Conservation (phyloP, 768 basidiomycete genomes). For the Podaxis mareebaensis region DNA sequence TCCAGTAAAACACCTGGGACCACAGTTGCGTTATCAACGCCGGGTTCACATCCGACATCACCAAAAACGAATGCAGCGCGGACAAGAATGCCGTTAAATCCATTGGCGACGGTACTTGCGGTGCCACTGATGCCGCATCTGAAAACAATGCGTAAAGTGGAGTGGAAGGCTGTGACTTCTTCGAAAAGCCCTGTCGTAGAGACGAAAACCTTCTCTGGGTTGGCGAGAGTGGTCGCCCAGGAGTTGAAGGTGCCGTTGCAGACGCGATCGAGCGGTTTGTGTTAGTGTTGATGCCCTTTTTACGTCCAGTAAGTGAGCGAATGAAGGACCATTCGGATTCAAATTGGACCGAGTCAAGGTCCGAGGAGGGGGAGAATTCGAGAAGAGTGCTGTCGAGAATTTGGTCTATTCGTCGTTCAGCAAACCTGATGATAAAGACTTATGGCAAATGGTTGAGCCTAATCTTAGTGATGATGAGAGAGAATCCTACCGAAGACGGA, state of each 20-base stretch:
- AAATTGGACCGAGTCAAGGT: conserved; percentile 84
- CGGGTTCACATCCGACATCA: conserved; percentile 88
- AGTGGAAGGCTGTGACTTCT: conserved; percentile 39
- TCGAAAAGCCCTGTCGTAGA: conserved; percentile 63
- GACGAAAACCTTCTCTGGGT: conserved; percentile 61
- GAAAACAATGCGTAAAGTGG: conserved; percentile 53
- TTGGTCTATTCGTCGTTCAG: conserved; percentile 86
- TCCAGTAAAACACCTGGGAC: conserved; percentile 99
- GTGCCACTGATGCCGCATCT: conserved; percentile 35
- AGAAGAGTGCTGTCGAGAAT: conserved; percentile 82
- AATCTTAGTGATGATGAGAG: not conserved
- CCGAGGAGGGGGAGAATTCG: conserved; percentile 75
- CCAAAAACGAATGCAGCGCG: conserved; percentile 80
- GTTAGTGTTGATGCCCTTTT: conserved; percentile 39
- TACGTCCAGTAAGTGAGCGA: conserved; percentile 68
- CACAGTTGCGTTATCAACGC: conserved; percentile 86
- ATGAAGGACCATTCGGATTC: conserved; percentile 96
- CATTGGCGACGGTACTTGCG: conserved; percentile 38
- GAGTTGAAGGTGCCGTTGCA: conserved; percentile 51
- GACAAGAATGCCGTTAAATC: conserved; percentile 81
- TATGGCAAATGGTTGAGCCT: conserved; percentile 13
- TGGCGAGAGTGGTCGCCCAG: conserved; percentile 54
- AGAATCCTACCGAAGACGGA: conserved; percentile 82
- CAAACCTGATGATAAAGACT: conserved; percentile 96
- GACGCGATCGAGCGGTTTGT: conserved; percentile 28